Conservation (phyloP, 1,139 yeast genomes). For the Geotrichum klebahnii region DNA sequence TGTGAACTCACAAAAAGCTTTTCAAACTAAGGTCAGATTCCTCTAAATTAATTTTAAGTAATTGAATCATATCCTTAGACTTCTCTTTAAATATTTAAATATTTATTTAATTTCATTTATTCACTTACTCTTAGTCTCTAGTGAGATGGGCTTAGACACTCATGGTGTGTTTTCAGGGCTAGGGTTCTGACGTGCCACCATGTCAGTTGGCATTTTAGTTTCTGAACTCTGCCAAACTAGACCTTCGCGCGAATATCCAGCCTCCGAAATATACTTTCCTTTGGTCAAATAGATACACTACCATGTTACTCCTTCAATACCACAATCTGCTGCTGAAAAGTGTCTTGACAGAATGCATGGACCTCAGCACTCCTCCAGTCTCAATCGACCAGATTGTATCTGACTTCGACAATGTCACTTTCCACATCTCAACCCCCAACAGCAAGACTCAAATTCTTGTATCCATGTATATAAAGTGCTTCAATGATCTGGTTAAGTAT, state of each 20-base stretch:
- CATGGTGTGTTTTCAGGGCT: not conserved
- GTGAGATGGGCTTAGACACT: not conserved
- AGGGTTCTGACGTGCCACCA: not conserved
- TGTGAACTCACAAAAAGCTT: too few relatives aligned
- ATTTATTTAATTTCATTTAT: not conserved
- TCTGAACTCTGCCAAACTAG: not conserved
- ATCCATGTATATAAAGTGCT: slow-evolving; percentile 72
- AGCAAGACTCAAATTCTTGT: slow-evolving; percentile 60
- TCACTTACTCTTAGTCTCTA: not conserved
- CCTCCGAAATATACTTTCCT: not conserved
- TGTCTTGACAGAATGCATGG: slow-evolving; percentile 44
- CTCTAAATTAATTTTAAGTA: too few relatives aligned
- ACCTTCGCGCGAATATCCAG: not conserved
- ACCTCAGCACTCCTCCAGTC: slow-evolving; percentile 43
- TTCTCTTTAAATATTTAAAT: too few relatives aligned
- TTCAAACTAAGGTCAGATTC: too few relatives aligned
- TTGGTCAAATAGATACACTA: not conserved
- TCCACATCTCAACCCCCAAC: slow-evolving; percentile 82
- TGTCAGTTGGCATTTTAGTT: not conserved
- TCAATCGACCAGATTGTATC: slow-evolving; percentile 86
- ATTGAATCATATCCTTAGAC: too few relatives aligned
- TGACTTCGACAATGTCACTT: slow-evolving; percentile 93
- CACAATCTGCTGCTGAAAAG: slow-evolving; percentile 44
- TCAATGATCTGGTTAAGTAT: slow-evolving; percentile 64
- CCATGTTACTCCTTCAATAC: slow-evolving; percentile 43